These are phyloP conservation scores for Talaromyces trachyspermus DNA, from an alignment of 495 filamentous ascomycete genomes.

Conservation along the genomic window DNA sequence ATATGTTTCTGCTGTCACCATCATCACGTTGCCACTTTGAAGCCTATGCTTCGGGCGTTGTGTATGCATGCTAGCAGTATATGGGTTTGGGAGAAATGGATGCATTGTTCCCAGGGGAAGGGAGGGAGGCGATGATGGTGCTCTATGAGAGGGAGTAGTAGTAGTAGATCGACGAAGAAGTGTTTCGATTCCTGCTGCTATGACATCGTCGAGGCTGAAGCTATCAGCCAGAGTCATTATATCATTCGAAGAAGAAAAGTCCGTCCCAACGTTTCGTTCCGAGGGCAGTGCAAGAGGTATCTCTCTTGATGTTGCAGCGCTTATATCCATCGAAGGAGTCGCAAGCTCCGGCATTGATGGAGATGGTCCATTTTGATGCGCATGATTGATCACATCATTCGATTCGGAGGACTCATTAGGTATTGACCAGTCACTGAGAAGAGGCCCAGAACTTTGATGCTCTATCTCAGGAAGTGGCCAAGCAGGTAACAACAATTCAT, in stretches of 20 bases:
- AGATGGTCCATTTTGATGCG: background rate
- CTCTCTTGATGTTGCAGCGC: no score
- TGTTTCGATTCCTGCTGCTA: background rate
- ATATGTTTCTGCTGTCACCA: no score
- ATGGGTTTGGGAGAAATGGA: background rate
- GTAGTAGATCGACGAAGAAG: background rate
- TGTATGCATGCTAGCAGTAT: slow-evolving; percentile 21
- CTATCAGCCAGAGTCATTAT: background rate
- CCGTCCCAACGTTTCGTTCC: no score
- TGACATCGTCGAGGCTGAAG: background rate
- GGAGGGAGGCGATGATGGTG: slow-evolving; percentile 1
- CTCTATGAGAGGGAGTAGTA: background rate
- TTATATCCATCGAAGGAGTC: background rate
- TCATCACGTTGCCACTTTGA: slow-evolving; percentile 15
- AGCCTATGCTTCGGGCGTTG: slow-evolving; percentile 29
- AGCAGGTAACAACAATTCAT: background rate
- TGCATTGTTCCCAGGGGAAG: background rate
- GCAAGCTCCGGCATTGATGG: background rate
- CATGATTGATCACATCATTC: background rate
- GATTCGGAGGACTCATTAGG: background rate
- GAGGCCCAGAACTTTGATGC: background rate
- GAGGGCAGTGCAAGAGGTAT: no score
- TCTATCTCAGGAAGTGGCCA: no score
- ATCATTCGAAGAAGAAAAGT: background rate
- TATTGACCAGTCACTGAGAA: background rate